Evolutionary conservation across 2,329 filamentous ascomycete species (phyloP).

Genomic region (Trichoderma oligosporum): DNA sequence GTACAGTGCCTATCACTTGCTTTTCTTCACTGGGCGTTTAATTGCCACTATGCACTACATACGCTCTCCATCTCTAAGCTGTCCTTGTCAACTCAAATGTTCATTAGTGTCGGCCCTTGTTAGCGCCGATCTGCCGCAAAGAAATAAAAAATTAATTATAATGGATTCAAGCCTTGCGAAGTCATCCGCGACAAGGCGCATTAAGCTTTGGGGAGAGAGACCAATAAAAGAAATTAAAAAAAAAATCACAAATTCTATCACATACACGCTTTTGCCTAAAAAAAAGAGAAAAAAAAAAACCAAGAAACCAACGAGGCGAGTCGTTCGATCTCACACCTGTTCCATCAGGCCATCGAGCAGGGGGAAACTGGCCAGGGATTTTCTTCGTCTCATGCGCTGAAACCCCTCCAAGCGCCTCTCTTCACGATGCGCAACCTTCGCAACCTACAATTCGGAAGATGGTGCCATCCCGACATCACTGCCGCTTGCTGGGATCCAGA

Average conservation of each 20-base stretch:
- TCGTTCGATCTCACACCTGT: neutral
- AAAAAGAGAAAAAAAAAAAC: neutral
- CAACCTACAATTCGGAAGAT: constrained; percentile 67
- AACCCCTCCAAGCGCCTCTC: constrained; percentile 11
- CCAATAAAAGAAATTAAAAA: neutral
- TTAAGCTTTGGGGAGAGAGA: neutral
- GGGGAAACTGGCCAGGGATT: neutral
- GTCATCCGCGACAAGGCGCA: neutral
- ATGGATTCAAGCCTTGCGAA: constrained; percentile 1
- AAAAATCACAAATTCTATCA: neutral
- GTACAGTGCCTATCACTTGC: neutral
- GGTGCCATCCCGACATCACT: constrained; percentile 62
- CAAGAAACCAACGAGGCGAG: neutral
- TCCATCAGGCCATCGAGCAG: neutral
- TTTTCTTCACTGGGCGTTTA: neutral
- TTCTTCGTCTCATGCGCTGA: constrained; percentile 3
- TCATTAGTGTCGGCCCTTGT: constrained; percentile 7
- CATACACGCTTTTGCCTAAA: neutral
- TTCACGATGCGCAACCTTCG: constrained; percentile 78
- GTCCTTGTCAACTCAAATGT: neutral
- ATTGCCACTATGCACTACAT: neutral
- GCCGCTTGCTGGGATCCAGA: constrained; percentile 82
- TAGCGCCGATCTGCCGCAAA: constrained; percentile 23
- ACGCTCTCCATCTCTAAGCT: neutral
- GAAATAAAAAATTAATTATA: no score